phyloP scores from a whole-genome alignment of 2,329 filamentous ascomycete species.

The Cercospora nicotianae region DNA sequence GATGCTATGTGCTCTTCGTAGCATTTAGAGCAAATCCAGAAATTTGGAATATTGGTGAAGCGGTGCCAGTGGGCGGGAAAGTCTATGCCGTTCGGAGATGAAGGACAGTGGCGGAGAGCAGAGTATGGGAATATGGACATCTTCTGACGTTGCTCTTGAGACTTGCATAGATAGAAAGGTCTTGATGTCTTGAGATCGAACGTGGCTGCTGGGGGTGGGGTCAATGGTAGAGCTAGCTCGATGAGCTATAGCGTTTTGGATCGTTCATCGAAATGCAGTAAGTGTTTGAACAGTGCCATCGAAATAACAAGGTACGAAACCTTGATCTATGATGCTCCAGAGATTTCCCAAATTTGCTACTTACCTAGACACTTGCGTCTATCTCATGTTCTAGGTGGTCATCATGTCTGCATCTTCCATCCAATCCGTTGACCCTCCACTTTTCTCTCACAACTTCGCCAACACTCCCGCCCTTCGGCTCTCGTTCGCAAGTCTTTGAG shows the following conservation, averaged over 20 bases:
- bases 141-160: neutral
- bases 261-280: neutral
- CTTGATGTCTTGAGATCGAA: neutral
- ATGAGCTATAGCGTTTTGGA: neutral
- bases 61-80: neutral
- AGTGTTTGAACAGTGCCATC: neutral
- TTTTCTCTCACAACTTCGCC: neutral
- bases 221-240: neutral
- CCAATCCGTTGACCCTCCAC: neutral
- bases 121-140: neutral
- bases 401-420: no score
- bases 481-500: conserved; percentile 2
- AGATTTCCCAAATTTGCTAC: no score
- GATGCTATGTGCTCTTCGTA: neutral
- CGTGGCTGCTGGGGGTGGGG: neutral
- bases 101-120: neutral
- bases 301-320: neutral
- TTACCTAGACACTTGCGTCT: no score
- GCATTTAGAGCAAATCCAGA: conserved; percentile 2
- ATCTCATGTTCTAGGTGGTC: no score
- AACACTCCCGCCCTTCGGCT: neutral
- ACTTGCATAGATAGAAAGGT: neutral
- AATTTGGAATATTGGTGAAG: neutral
- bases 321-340: neutral
- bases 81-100: neutral